These are phyloP conservation scores for Penicillium roqueforti DNA, from an alignment of 495 filamentous ascomycete genomes.

Conservation along the genomic window DNA sequence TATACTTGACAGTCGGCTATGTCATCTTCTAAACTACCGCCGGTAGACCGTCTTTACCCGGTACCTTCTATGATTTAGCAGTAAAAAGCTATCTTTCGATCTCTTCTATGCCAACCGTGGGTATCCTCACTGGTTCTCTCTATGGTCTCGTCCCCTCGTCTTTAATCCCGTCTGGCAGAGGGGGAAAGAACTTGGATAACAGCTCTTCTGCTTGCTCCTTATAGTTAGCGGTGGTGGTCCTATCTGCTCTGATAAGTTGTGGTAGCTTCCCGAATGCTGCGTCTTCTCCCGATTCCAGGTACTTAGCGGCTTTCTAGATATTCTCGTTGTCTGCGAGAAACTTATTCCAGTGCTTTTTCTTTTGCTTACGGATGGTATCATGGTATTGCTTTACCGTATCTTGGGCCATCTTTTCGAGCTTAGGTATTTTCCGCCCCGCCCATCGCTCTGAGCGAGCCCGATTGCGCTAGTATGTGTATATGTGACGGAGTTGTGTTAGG, in stretches of 20 bases:
- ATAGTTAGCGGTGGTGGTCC: too few species aligned
- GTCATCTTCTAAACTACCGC: conserved; percentile 26
- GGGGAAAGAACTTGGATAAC: background rate
- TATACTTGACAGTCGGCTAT: conserved; percentile 26
- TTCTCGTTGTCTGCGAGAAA: conserved; percentile 26
- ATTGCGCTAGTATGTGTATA: too few species aligned
- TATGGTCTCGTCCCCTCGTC: conserved; percentile 18
- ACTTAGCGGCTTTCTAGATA: conserved; percentile 25
- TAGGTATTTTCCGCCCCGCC: background rate
- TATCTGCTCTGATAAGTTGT: too few species aligned
- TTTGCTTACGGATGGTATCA: conserved; percentile 23
- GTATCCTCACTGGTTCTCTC: conserved; percentile 19
- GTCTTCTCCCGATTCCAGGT: conserved; percentile 19
- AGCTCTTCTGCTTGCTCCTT: background rate
- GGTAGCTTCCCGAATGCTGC: conserved; percentile 19
- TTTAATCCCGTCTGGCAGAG: conserved; percentile 19
- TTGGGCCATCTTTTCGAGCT: conserved; percentile 17
- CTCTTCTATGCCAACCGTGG: conserved; percentile 18
- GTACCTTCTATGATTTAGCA: conserved; percentile 14
- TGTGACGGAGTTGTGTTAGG: conserved; percentile 6
- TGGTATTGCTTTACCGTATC: conserved; percentile 21
- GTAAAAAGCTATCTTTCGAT: conserved; percentile 16
- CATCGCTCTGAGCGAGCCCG: too few species aligned
- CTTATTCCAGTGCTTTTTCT: conserved; percentile 25
- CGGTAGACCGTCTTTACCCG: conserved; percentile 16